Conservation (phyloP, 768 basidiomycete genomes). For the Tubosaeta sp. region DNA sequence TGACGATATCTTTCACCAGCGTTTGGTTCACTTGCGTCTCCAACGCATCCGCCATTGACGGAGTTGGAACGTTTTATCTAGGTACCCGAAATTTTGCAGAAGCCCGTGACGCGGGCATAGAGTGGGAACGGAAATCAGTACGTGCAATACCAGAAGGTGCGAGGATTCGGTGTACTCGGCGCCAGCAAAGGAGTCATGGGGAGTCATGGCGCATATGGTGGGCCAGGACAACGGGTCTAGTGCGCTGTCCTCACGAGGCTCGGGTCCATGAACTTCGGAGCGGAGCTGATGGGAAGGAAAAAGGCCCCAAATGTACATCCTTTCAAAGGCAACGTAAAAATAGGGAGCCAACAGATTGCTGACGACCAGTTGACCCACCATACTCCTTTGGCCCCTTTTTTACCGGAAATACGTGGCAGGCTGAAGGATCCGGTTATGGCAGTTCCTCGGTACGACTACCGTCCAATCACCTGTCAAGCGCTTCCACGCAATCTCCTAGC, state of each 20-base stretch:
- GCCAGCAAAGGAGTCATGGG: not conserved
- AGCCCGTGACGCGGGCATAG: slow-evolving; percentile 17
- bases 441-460: slow-evolving; percentile 4
- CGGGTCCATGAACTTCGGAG: slow-evolving; percentile 3
- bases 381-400: not conserved
- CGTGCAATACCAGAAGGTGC: slow-evolving; percentile 3
- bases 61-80: slow-evolving; percentile 9
- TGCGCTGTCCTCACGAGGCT: not conserved
- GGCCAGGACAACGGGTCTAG: not conserved
- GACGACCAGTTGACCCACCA: slow-evolving; percentile 1
- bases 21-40: slow-evolving; percentile 9
- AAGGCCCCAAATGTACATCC: not conserved
- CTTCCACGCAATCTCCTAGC: slow-evolving; percentile 35
- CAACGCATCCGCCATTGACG: slow-evolving; percentile 27
- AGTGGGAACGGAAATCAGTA: slow-evolving; percentile 13
- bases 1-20: not conserved
- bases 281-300: not conserved
- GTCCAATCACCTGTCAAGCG: slow-evolving; percentile 6
- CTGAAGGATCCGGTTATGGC: slow-evolving; percentile 7
- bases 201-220: not conserved
- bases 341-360: slow-evolving; percentile 5
- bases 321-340: slow-evolving; percentile 2
- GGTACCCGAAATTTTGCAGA: slow-evolving; percentile 10
- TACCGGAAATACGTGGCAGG: slow-evolving; percentile 3
- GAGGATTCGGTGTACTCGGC: not conserved